A percentile compares a stretch with the other conserved stretches of the same genome.
These are phyloP conservation scores for Beauveria sp. DNA, from an alignment of 2,329 filamentous ascomycete species.

Conservation along the genomic window DNA sequence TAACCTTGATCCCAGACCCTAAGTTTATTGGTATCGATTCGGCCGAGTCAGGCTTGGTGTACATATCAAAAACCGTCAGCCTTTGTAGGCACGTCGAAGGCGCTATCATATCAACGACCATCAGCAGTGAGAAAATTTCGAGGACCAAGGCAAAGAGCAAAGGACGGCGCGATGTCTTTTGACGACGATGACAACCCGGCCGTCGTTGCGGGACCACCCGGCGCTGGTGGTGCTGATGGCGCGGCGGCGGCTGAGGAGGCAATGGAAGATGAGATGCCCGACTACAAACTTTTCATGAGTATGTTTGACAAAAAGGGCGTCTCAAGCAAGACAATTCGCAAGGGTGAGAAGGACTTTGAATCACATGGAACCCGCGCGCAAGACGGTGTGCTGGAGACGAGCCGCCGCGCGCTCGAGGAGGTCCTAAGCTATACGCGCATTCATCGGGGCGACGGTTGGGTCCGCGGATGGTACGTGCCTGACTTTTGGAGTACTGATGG, in stretches of 20 bases:
- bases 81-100: not conserved
- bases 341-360: slow-evolving; percentile 96
- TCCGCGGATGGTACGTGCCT: slow-evolving; percentile 68
- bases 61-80: not conserved
- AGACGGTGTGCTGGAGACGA: slow-evolving; percentile 68
- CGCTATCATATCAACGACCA: not conserved
- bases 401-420: slow-evolving; percentile 80
- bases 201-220: slow-evolving; percentile 14
- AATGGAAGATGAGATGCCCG: slow-evolving; percentile 72
- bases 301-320: slow-evolving; percentile 43
- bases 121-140: not conserved
- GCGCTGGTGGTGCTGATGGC: slow-evolving; percentile 20
- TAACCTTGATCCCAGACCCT: no score
- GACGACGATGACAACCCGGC: slow-evolving; percentile 37
- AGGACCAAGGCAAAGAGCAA: not conserved
- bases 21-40: no score
- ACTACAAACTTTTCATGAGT: slow-evolving; percentile 67
- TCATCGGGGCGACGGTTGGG: slow-evolving; percentile 59
- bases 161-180: slow-evolving; percentile 27
- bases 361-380: slow-evolving; percentile 82
- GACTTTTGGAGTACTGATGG: slow-evolving; percentile 37
- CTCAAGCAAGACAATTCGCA: slow-evolving; percentile 64
- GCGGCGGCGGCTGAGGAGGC: slow-evolving; percentile 43
- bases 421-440: slow-evolving; percentile 71
- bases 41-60: no score